Evolutionary conservation across 2,329 filamentous ascomycete genomes (phyloP).

Genomic region (Incumbomyces lentus): DNA sequence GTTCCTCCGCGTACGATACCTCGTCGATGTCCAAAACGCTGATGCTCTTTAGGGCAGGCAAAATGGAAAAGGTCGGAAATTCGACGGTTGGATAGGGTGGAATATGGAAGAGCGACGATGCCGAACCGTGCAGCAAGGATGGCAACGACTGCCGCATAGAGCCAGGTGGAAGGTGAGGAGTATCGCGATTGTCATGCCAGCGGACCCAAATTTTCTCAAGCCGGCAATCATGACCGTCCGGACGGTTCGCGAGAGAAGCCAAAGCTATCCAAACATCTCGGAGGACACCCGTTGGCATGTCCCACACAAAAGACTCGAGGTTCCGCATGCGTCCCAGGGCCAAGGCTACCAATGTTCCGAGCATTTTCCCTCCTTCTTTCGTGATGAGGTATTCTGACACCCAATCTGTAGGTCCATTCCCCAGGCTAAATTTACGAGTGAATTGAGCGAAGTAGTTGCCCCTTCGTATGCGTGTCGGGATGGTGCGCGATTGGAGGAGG

Average conservation of each 20-base stretch:
- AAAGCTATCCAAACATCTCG: conserved; percentile 73
- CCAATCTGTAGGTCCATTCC: conserved; percentile 70
- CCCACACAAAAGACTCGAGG: conserved; percentile 74
- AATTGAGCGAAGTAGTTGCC: conserved; percentile 70
- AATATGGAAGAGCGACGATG: conserved; percentile 18
- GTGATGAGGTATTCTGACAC: conserved; percentile 72
- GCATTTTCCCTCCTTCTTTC: conserved; percentile 78
- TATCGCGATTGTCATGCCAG: conserved; percentile 65
- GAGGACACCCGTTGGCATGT: conserved; percentile 77
- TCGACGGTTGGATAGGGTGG: conserved; percentile 51
- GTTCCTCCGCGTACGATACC: conserved; percentile 70
- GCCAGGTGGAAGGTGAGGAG: conserved; percentile 24
- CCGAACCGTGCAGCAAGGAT: conserved; percentile 15
- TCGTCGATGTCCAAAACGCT: conserved; percentile 75
- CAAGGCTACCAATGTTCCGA: conserved; percentile 70
- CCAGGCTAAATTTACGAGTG: conserved; percentile 71
- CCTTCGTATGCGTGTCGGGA: conserved; percentile 32
- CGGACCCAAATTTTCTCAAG: conserved; percentile 68
- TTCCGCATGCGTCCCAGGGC: conserved; percentile 74
- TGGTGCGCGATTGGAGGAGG: not conserved
- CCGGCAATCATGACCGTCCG: conserved; percentile 51
- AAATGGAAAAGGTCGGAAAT: conserved; percentile 67
- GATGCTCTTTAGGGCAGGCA: conserved; percentile 64
- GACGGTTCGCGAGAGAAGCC: conserved; percentile 55
- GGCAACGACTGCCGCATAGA: conserved; percentile 13